Conservation (phyloP, 805 yeast genomes). For the Lipomyces starkeyi region DNA sequence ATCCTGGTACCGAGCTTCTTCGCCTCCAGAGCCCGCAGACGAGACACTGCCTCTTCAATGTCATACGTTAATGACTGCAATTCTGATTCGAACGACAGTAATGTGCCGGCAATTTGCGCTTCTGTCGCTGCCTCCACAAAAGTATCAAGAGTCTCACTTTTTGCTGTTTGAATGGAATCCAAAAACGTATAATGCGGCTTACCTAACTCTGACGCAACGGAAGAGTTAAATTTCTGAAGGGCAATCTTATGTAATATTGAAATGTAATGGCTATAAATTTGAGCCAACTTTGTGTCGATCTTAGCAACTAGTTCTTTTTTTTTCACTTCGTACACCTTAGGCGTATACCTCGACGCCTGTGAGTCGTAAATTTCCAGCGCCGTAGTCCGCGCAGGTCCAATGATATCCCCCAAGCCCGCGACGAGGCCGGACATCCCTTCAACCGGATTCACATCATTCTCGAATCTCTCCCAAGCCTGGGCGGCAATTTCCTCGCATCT, state of each 20-base stretch:
- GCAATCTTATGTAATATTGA: slow-evolving; percentile 48
- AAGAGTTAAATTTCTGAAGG: slow-evolving; percentile 42
- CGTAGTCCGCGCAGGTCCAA: slow-evolving; percentile 53
- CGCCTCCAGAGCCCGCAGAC: slow-evolving; percentile 51
- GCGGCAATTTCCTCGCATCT: slow-evolving; percentile 88
- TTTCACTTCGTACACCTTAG: slow-evolving; percentile 69
- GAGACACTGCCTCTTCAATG: slow-evolving; percentile 45
- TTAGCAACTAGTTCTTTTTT: slow-evolving; percentile 55
- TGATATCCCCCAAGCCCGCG: slow-evolving; percentile 50
- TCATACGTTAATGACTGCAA: slow-evolving; percentile 46
- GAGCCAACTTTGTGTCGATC: slow-evolving; percentile 55
- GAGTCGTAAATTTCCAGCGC: slow-evolving; percentile 65
- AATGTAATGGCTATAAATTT: slow-evolving; percentile 54
- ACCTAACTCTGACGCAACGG: slow-evolving; percentile 25
- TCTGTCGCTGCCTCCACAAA: slow-evolving; percentile 48
- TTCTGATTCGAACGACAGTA: slow-evolving; percentile 47
- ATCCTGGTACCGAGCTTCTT: slow-evolving; percentile 47
- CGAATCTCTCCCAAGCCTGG: slow-evolving; percentile 56
- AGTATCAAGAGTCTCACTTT: slow-evolving; percentile 34
- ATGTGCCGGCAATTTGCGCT: slow-evolving; percentile 46
- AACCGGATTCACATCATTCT: slow-evolving; percentile 46
- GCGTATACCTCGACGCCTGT: slow-evolving; percentile 76
- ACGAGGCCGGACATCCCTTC: slow-evolving; percentile 43
- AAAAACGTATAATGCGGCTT: slow-evolving; percentile 38
- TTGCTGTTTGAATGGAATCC: slow-evolving; percentile 43